Conservation (phyloP, 345 rosid species). For the Citrus mangshanensis region DNA sequence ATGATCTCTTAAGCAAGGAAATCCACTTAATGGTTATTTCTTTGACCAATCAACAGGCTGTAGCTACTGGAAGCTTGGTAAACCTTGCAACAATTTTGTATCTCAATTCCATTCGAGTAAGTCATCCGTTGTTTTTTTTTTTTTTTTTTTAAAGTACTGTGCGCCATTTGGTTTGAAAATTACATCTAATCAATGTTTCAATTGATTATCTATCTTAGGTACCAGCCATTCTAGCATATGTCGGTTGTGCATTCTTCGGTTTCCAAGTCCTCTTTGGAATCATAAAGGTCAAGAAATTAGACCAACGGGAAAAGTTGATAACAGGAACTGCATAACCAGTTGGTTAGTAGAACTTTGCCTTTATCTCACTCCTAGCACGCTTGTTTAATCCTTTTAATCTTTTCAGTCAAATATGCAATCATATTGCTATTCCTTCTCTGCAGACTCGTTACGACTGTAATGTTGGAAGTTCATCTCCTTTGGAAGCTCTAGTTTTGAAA, state of each 20-base stretch:
- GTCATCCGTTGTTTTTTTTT: constrained; percentile 15
- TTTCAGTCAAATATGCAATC: neutral
- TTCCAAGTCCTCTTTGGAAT: constrained; percentile 79
- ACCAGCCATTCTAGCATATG: constrained; percentile 68
- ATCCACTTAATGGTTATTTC: neutral
- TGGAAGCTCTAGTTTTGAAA: neutral
- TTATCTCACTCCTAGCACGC: neutral
- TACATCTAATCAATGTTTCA: neutral
- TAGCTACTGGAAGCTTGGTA: constrained; percentile 92
- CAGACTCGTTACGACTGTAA: constrained; percentile 1
- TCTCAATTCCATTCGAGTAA: constrained; percentile 83
- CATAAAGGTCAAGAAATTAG: constrained; percentile 75
- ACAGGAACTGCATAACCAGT: constrained; percentile 78
- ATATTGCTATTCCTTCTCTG: neutral
- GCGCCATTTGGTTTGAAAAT: neutral
- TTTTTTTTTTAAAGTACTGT: neutral
- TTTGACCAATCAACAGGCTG: constrained; percentile 57
- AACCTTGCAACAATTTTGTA: constrained; percentile 90
- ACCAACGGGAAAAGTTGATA: constrained; percentile 78
- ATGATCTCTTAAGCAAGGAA: neutral
- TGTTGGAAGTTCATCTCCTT: neutral
- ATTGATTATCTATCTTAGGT: constrained; percentile 39
- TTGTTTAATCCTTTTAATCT: neutral
- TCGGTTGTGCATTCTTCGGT: constrained; percentile 69
- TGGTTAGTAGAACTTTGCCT: constrained; percentile 27